A percentile compares a stretch with the other conserved stretches of the same genome.
phyloP scores from a whole-genome alignment of 1,284 basidiomycete genomes.

The Trichosporon ovoides region DNA sequence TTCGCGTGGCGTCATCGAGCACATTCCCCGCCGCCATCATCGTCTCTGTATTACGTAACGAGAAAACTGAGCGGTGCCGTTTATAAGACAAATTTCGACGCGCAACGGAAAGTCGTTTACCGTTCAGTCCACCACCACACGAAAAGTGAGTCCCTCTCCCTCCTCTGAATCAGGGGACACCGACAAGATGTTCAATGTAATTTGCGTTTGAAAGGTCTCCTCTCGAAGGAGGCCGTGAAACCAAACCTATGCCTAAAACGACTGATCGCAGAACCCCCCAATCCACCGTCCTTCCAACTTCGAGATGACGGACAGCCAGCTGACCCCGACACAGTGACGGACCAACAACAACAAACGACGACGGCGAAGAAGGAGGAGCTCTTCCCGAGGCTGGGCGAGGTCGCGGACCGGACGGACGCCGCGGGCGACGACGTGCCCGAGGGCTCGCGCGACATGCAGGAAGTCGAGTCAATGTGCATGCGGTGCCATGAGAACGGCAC shows the following conservation, averaged over 20 bases:
- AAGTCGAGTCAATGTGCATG: constrained; percentile 93
- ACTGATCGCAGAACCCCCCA: constrained; percentile 29
- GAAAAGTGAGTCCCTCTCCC: constrained; percentile 6
- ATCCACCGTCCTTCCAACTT: neutral
- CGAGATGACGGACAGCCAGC: neutral
- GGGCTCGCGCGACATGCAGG: constrained; percentile 56
- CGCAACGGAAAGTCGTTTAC: no score
- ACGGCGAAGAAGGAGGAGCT: constrained; percentile 33
- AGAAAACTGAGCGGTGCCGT: no score
- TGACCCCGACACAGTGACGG: constrained; percentile 7
- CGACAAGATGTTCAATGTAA: constrained; percentile 46
- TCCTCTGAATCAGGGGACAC: no score
- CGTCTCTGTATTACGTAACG: no score
- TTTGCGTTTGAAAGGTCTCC: constrained; percentile 45
- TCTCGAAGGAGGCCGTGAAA: constrained; percentile 30
- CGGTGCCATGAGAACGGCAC: constrained; percentile 83
- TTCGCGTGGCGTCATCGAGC: no score
- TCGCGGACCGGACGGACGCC: constrained; percentile 40
- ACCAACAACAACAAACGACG: neutral
- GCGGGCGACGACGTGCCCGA: constrained; percentile 40
- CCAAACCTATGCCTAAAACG: constrained; percentile 42
- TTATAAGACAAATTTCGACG: no score
- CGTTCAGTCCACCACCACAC: neutral
- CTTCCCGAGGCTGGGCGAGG: constrained; percentile 45
- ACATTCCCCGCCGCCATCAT: no score